These are phyloP conservation scores for Dictyostelium brefeldianum DNA, from an alignment of 78 protist genomes.

Conservation along the genomic window DNA sequence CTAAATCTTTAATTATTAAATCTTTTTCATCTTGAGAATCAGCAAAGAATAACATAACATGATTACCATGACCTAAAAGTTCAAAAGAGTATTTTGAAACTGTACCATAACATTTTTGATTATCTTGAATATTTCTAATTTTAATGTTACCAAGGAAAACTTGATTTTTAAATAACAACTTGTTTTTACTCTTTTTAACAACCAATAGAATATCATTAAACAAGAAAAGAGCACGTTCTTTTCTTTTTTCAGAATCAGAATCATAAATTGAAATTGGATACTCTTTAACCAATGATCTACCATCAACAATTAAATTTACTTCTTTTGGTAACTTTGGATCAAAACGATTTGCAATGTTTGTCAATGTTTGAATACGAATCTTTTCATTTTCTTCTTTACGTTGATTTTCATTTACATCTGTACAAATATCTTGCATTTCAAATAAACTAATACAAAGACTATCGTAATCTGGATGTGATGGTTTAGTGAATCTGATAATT, in stretches of 20 bases:
- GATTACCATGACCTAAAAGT: conserved; percentile 53
- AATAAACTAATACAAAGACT: conserved; percentile 63
- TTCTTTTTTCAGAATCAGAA: conserved; percentile 44
- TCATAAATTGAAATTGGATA: conserved; percentile 30
- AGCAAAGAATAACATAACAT: conserved; percentile 55
- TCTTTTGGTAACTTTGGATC: conserved; percentile 52
- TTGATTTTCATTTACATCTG: conserved; percentile 82
- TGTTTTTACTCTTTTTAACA: conserved; percentile 53
- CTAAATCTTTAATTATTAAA: conserved; percentile 22
- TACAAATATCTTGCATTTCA: conserved; percentile 81
- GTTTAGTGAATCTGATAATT: conserved; percentile 62
- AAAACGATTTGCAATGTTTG: conserved; percentile 46
- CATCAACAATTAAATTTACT: conserved; percentile 12
- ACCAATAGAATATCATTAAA: conserved; percentile 45
- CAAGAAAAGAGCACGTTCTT: conserved; percentile 42
- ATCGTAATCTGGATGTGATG: conserved; percentile 80
- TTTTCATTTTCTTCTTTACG: conserved; percentile 81
- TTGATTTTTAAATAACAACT: conserved; percentile 33
- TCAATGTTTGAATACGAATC: conserved; percentile 56
- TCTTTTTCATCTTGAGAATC: conserved; percentile 66
- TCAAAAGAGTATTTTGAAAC: conserved; percentile 63
- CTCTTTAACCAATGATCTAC: conserved; percentile 52
- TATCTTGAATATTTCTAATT: conserved; percentile 40
- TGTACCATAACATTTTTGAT: conserved; percentile 70
- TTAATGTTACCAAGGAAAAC: background rate